Evolutionary conservation across 164 flowering plant species (phyloP), one percentile per base, ranked within the genome.

Genomic region (Taxillus chinensis): DNA sequence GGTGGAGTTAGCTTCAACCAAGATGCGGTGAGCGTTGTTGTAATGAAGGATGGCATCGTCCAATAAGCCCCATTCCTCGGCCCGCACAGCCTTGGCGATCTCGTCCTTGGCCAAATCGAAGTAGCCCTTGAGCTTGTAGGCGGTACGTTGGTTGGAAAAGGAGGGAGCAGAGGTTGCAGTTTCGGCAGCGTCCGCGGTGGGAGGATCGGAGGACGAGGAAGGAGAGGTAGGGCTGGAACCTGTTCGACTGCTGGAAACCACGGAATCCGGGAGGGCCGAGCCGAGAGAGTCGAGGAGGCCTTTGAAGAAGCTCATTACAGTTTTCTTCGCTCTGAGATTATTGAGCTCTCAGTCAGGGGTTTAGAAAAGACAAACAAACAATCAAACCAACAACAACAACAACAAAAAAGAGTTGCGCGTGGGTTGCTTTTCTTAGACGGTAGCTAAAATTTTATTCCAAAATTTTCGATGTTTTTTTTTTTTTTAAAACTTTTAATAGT

Each of bases 11-110:
- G 87, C 96, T 76, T 95, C 99, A 13, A 68, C 52, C 51, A 95
- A 72, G 3, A 95, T 80, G 0, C 85, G 76, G 62, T 79, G 83
- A 5, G 96, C 99, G 53, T 77, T 86, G 48, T 57, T 79, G 64
- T 91, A 95, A 55, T 89, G 86, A 61, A 70, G 46, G 37, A 91
- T 64, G 1, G 98, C 98, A 15, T 95, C 98, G 42, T 95, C 98
- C 5, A 60, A 56, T 45, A 95, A 69, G 11, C 96, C 98, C 99
- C 98, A 95, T 58, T 95, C 99, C 67, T 95, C 99, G 0, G 96
- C 93, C 55, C 93, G 74, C 62, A 95, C 84, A 11, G 96, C 99
- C 65, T 85, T 91, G 57, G 68, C 98, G 43, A 91, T 89, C 86
- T 86, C 95, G 59, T 73, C 95, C 74, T 79, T 87, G 5, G 90